These are phyloP conservation scores for Fusarium citri DNA, from an alignment of 2,329 filamentous ascomycete species.

Conservation along the genomic window DNA sequence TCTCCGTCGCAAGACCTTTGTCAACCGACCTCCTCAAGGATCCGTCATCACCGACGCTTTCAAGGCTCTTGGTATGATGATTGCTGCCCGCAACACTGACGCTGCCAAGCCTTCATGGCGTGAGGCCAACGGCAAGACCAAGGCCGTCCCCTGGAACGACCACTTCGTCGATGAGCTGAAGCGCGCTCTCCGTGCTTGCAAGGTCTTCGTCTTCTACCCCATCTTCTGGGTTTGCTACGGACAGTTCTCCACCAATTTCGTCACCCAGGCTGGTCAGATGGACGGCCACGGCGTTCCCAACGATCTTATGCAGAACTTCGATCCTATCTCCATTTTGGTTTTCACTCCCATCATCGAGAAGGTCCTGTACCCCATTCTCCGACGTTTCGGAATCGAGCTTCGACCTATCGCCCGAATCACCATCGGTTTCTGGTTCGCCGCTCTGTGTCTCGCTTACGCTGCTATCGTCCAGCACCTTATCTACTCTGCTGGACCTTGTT, in stretches of 20 bases:
- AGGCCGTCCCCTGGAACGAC: conserved; percentile 70
- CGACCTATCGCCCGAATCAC: conserved; percentile 74
- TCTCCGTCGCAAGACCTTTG: conserved; percentile 58
- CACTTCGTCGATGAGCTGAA: conserved; percentile 79
- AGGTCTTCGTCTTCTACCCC: conserved; percentile 75
- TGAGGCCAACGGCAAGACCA: conserved; percentile 59
- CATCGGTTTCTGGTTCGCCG: conserved; percentile 68
- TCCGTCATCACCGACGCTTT: conserved; percentile 75
- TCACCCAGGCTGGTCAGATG: conserved; percentile 70
- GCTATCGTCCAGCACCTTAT: conserved; percentile 70
- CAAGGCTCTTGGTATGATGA: conserved; percentile 57
- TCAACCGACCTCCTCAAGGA: conserved; percentile 68
- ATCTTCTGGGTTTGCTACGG: conserved; percentile 76
- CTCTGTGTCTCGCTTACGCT: conserved; percentile 68
- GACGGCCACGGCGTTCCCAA: conserved; percentile 74
- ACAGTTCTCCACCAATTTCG: conserved; percentile 75
- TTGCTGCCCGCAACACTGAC: conserved; percentile 59
- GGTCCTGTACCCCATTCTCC: conserved; percentile 70
- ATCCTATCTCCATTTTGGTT: conserved; percentile 74
- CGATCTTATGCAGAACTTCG: conserved; percentile 76
- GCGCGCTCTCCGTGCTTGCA: conserved; percentile 74
- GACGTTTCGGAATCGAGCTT: conserved; percentile 67
- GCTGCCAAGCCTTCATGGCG: conserved; percentile 76
- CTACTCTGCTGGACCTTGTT: conserved; percentile 65
- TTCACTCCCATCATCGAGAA: conserved; percentile 74